Conservation (phyloP, 2,329 filamentous ascomycete species). For the Pyrenochaeta sp. region DNA sequence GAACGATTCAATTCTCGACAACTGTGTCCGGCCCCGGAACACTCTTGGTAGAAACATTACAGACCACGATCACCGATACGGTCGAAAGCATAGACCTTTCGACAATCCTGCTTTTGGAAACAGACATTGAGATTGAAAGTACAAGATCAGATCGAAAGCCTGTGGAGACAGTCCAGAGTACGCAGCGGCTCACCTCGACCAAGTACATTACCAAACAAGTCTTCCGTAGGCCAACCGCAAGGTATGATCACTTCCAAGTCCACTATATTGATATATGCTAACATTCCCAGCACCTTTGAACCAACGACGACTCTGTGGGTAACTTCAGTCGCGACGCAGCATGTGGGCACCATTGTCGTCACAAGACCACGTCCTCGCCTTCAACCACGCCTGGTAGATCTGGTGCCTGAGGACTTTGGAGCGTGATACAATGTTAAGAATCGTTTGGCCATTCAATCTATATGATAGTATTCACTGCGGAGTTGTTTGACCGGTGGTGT, state of each 20-base stretch:
- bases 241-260: too few relatives aligned
- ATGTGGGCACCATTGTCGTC: conserved; percentile 16
- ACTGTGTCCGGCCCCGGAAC: conserved; percentile 45
- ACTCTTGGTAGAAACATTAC: conserved; percentile 50
- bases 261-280: too few relatives aligned
- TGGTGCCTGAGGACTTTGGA: background rate
- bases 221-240: conserved; percentile 25
- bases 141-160: conserved; percentile 31
- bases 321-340: conserved; percentile 15
- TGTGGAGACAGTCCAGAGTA: conserved; percentile 9
- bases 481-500: too few relatives aligned
- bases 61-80: conserved; percentile 48
- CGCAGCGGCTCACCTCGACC: conserved; percentile 15
- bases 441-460: background rate
- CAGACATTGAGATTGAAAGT: conserved; percentile 45
- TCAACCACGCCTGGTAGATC: background rate
- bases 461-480: too few relatives aligned
- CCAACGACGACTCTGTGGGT: conserved; percentile 26
- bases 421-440: background rate
- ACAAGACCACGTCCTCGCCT: conserved; percentile 10
- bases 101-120: conserved; percentile 49
- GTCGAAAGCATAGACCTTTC: conserved; percentile 49
- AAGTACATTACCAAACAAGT: conserved; percentile 33
- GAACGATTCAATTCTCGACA: conserved; percentile 49
- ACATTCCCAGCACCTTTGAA: conserved; percentile 13